Percentiles rank a stretch among this genome's conserved stretches.
phyloP scores from a whole-genome alignment of 73 alveolate species.

The Diophrys appendiculata region DNA sequence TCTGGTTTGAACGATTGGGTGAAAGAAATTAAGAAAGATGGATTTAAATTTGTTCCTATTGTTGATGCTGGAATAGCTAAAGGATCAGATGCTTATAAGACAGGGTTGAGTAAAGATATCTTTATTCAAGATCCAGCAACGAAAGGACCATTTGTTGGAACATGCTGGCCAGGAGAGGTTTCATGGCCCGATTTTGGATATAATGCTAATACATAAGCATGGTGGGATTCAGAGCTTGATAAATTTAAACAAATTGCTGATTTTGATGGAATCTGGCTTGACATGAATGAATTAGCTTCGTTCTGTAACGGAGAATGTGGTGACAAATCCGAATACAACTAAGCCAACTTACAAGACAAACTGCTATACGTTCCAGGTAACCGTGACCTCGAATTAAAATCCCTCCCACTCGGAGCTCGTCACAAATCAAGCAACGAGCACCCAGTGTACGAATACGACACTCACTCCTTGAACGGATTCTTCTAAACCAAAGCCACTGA shows the following conservation, averaged over 20 bases:
- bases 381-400: conserved; percentile 70
- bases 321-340: conserved; percentile 4
- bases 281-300: conserved; percentile 94
- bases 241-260: conserved; percentile 49
- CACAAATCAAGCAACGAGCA: conserved; percentile 61
- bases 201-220: conserved; percentile 17
- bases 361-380: conserved; percentile 94
- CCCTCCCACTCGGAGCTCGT: conserved; percentile 70
- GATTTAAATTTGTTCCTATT: conserved; percentile 68
- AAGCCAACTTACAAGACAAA: conserved; percentile 26
- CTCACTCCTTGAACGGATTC: conserved; percentile 79
- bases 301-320: conserved; percentile 64
- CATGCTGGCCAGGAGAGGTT: conserved; percentile 37
- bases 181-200: conserved; percentile 47
- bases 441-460: conserved; percentile 72
- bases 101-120: conserved; percentile 76
- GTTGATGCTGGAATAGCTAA: conserved; percentile 68
- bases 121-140: conserved; percentile 36
- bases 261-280: conserved; percentile 96
- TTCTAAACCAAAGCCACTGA: neutral
- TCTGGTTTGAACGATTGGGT: conserved; percentile 49
- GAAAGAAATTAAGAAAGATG: conserved; percentile 27
- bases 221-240: conserved; percentile 48
- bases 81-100: conserved; percentile 61
- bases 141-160: conserved; percentile 54